Base-by-base conservation (phyloP, 2,329 filamentous ascomycete species). In the Exophiala sp. region DNA sequence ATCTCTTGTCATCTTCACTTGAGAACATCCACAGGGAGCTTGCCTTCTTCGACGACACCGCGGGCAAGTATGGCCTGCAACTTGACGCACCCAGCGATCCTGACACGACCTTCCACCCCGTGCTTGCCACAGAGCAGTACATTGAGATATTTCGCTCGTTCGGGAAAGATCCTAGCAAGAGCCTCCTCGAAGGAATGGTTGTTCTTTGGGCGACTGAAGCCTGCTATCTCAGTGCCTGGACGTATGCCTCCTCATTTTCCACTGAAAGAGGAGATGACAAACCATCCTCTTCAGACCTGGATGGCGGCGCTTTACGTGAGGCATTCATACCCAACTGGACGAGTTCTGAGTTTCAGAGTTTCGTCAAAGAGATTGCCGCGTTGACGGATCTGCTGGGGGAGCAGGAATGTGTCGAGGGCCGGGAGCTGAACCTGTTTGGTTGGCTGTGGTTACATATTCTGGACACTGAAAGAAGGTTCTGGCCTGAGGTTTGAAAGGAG, bases 181-280 rank as follows among this genome's bases (percentile, higher is more conserved):
- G 71, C 1, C 66, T 88, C 64, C 71, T 91, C 2, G 86, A 90
- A 66, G 86, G 84, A 5, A 75, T 89, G 57, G 79, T 89, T 2
- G 78, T 88, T n/a, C 79, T 91, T 20, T 91, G 86, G 84, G 84
- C 83, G n/a, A 89, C 85, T 1, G 88, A 92, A 70, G 82, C 76
- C 43, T 79, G 77, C 55, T 86, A 86, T 65, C 65, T 85, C 14
- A 74, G 79, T 36, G 78, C 83, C 10, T 86, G 84, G 84, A 74
- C 72, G 8, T 70, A 67, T 63, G 72, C 71, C 18, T 64, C 61
- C 3, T 54, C 42, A 2, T 60, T 56, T 35, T n/a, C 41, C 11
- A 41, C 33, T n/a, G 21, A 55, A 7, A 18, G 21, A 14, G 20
- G 32, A 34, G 24, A 42, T n/a, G 34, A 14, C 20, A 12, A 46